Evolutionary conservation across 1,284 basidiomycete species (phyloP), one percentile per base, ranked within the genome.

Genomic region (Ganoderma resinaceum): DNA sequence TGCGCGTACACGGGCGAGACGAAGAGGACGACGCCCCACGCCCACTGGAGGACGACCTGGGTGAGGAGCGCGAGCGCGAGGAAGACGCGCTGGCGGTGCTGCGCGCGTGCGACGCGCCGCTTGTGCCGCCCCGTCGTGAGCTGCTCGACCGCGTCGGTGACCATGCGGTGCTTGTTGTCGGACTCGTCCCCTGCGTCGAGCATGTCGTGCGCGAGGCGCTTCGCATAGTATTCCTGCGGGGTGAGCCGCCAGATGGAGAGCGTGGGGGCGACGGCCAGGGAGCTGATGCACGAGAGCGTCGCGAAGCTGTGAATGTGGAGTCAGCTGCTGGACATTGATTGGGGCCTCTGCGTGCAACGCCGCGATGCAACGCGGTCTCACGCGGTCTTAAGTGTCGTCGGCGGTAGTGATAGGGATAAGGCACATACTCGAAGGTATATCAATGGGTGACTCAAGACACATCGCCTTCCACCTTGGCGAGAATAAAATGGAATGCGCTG

Each of bases 1-100:
- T 78, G 76, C 63, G 72, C 73, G 66, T 79, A 78, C 16, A 59
- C 57, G 1, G 73, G 73, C 4, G 76, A 75, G n/a, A 77, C 73
- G 65, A 79, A 79, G 42, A 79, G 71, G 29, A 75, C 66, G 63
- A 78, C 68, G 23, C 73, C 78, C 78, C 78, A 79, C 3, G 77
- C 70, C 78, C 78, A 79, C 58, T 79, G 78, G 11, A 78, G 70
- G 20, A 76, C 71, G 46, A 79, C 77, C n/a, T n/a, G n/a, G n/a
- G n/a, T n/a, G n/a, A n/a, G n/a, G n/a, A n/a, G n/a, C n/a, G n/a
- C n/a, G n/a, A n/a, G n/a, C n/a, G n/a, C n/a, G n/a, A n/a, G n/a
- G n/a, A n/a, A n/a, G n/a, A n/a, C n/a, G n/a, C n/a, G n/a, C n/a
- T n/a, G n/a, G n/a, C n/a, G n/a, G n/a, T n/a, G n/a, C n/a, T n/a